phyloP scores from a whole-genome alignment of 495 filamentous ascomycete genomes.

The Aspergillus taichungensis region DNA sequence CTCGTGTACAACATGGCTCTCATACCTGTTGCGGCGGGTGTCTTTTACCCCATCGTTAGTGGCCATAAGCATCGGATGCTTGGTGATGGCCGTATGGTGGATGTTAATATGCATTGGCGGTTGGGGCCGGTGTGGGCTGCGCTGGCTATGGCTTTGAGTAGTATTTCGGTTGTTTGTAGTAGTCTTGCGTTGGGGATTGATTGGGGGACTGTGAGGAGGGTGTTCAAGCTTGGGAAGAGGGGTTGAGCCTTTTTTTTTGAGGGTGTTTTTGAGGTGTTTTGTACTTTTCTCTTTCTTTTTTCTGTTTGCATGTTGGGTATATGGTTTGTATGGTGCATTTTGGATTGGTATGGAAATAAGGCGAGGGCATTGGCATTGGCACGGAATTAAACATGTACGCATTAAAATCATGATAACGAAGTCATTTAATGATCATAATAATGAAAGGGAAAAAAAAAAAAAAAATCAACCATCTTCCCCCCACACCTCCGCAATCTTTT shows the following conservation, averaged over 20 bases:
- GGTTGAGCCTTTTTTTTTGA: no score
- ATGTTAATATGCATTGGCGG: constrained; percentile 34
- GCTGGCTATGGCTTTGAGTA: constrained; percentile 79
- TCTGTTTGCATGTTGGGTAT: background rate
- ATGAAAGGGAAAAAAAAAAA: background rate
- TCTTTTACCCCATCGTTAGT: constrained; percentile 59
- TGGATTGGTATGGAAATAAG: background rate
- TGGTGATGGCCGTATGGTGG: constrained; percentile 15
- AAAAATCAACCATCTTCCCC: constrained; percentile 23
- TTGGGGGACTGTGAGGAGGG: constrained; percentile 14
- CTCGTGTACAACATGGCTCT: constrained; percentile 74
- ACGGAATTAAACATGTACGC: background rate
- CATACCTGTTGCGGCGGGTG: constrained; percentile 77
- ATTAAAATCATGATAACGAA: no score
- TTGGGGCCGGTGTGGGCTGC: constrained; percentile 79
- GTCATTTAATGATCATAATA: background rate
- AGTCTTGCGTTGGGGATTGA: constrained; percentile 55
- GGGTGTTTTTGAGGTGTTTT: no score
- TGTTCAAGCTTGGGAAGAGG: constrained; percentile 6
- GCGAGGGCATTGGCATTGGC: no score
- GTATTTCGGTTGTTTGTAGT: constrained; percentile 69
- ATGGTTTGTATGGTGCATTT: background rate
- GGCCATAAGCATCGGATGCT: constrained; percentile 34
- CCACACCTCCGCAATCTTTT: constrained; percentile 71
- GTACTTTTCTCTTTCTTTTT: no score